phyloP scores from a whole-genome alignment of 192 early-diverging fungal species.

The Entomortierella chlamydospora region DNA sequence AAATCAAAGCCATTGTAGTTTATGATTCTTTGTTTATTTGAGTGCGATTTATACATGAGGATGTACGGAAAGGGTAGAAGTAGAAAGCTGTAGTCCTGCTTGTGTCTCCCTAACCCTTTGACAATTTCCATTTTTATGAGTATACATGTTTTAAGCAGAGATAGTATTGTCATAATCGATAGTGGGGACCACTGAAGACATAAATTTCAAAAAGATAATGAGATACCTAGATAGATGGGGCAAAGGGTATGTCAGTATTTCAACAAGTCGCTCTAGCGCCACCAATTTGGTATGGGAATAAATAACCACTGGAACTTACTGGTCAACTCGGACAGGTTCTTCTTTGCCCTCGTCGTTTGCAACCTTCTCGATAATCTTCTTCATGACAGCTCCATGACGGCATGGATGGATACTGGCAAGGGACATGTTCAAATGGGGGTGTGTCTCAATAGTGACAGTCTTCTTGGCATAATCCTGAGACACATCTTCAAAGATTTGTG shows the following conservation, averaged over 20 bases:
- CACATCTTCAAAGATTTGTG: conserved; percentile 98
- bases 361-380: conserved; percentile 90
- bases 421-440: conserved; percentile 90
- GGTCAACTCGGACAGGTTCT: conserved; percentile 87
- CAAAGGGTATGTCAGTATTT: too few relatives aligned
- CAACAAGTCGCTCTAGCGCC: too few relatives aligned
- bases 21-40: conserved; percentile 10
- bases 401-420: conserved; percentile 98
- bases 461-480: conserved; percentile 99
- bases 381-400: conserved; percentile 98
- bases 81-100: too few relatives aligned
- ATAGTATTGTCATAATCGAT: conserved; percentile 99
- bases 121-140: too few relatives aligned
- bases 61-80: too few relatives aligned
- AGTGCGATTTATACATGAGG: too few relatives aligned
- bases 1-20: too few relatives aligned
- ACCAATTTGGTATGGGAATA: too few relatives aligned
- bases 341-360: conserved; percentile 72
- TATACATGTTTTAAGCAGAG: conserved; percentile 68
- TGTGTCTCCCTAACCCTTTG: background rate
- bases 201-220: conserved; percentile 97
- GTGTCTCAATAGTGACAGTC: conserved; percentile 97
- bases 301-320: too few relatives aligned
- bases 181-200: conserved; percentile 95
- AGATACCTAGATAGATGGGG: conserved; percentile 66